A percentile compares a stretch with the other conserved stretches of the same genome.
Evolutionary conservation across 2,329 filamentous ascomycete genomes (phyloP).

Genomic region (Trichoderma polysporum): DNA sequence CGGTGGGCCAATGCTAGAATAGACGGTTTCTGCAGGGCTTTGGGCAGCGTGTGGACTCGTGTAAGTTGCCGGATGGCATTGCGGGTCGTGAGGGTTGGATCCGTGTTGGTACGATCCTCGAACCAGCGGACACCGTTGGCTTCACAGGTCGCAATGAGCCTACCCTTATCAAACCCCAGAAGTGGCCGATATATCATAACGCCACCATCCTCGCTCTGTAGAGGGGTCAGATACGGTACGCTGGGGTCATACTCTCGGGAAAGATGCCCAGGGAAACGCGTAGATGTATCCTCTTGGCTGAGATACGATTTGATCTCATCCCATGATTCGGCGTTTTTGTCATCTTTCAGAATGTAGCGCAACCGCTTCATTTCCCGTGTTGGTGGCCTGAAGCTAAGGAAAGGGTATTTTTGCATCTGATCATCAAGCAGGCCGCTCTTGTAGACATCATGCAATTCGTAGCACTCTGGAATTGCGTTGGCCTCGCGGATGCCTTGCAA

Average conservation of each 20-base stretch:
- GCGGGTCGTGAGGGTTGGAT: constrained; percentile 72
- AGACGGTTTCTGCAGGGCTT: constrained; percentile 63
- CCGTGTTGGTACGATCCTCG: constrained; percentile 80
- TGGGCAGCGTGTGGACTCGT: constrained; percentile 59
- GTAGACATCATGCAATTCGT: constrained; percentile 69
- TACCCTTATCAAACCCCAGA: constrained; percentile 67
- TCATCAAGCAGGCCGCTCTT: constrained; percentile 60
- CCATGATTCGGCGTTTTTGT: constrained; percentile 28
- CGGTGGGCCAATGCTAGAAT: constrained; percentile 61
- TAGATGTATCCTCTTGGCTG: constrained; percentile 27
- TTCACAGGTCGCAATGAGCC: constrained; percentile 73
- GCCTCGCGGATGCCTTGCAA: constrained; percentile 66
- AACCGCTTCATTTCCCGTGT: constrained; percentile 33
- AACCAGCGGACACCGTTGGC: constrained; percentile 70
- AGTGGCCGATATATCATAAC: constrained; percentile 68
- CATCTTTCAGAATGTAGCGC: constrained; percentile 32
- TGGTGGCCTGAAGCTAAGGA: constrained; percentile 39
- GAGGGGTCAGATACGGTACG: constrained; percentile 36
- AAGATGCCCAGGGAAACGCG: constrained; percentile 31
- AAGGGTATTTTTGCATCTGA: constrained; percentile 38
- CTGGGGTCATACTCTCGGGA: constrained; percentile 23
- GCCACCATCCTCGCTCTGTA: constrained; percentile 61
- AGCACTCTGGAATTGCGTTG: constrained; percentile 78
- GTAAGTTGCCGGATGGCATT: constrained; percentile 77
- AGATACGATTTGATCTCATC: constrained; percentile 22